A percentile compares a stretch with the other conserved stretches of the same genome.
phyloP scores from a whole-genome alignment of 73 alveolate species.

The Paramecium biaurelia region DNA sequence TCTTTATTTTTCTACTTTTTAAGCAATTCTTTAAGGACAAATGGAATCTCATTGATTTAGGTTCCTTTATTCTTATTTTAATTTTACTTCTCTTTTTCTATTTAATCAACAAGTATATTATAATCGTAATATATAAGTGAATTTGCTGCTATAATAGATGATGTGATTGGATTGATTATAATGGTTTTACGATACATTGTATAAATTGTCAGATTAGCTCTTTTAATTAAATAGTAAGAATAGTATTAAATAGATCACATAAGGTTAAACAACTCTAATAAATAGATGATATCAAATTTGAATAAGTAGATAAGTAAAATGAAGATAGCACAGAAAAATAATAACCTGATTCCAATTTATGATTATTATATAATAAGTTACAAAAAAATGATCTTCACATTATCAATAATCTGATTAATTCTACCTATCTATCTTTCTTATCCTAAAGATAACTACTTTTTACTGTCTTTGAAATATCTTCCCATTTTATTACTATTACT shows the following conservation, averaged over 20 bases:
- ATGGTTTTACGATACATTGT: not conserved
- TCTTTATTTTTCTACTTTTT: not conserved
- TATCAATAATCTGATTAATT: not conserved
- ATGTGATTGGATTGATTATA: not conserved
- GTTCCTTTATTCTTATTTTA: not conserved
- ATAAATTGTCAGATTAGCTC: not conserved
- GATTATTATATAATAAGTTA: not conserved
- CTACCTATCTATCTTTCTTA: not conserved
- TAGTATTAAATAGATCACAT: not conserved
- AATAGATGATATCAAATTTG: slow-evolving; percentile 5
- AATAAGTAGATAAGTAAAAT: not conserved
- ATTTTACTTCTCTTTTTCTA: not conserved
- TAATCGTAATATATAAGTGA: not conserved
- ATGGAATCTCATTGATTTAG: slow-evolving; percentile 22
- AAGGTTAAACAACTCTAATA: not conserved
- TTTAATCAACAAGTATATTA: not conserved
- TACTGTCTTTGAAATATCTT: too few species aligned
- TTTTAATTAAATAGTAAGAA: not conserved
- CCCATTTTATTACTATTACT: too few species aligned
- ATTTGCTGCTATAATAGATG: not conserved
- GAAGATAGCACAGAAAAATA: not conserved
- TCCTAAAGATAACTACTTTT: too few species aligned
- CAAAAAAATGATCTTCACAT: not conserved
- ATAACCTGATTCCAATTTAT: not conserved
- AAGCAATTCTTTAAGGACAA: not conserved